Evolutionary conservation across 352 stramenopile genomes (phyloP).

Genomic region (Pythium rhizo-oryzae): DNA sequence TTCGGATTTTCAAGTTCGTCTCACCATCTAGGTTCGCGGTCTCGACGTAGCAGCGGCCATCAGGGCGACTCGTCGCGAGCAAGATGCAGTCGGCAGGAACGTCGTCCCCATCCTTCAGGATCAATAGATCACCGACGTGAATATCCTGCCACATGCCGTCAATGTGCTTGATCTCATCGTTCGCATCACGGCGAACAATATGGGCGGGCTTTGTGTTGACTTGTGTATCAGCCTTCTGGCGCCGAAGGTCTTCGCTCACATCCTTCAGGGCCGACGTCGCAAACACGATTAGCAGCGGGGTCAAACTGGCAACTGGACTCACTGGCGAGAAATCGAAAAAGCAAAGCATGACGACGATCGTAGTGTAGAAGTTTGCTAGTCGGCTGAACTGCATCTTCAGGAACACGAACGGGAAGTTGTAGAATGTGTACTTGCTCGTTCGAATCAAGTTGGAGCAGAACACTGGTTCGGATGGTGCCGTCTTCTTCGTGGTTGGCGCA

Average conservation of each 20-base stretch:
- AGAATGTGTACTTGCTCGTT: constrained; percentile 92
- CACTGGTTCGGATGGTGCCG: constrained; percentile 12
- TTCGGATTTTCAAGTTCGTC: constrained; percentile 90
- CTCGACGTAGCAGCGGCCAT: constrained; percentile 86
- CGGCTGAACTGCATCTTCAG: constrained; percentile 92
- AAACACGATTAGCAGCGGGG: constrained; percentile 87
- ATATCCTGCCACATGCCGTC: constrained; percentile 86
- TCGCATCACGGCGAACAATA: constrained; percentile 67
- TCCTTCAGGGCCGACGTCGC: constrained; percentile 89
- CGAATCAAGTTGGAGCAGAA: constrained; percentile 82
- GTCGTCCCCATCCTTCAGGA: constrained; percentile 83
- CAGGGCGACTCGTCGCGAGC: constrained; percentile 68
- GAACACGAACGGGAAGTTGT: constrained; percentile 91
- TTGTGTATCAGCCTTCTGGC: constrained; percentile 74
- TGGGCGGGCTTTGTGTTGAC: constrained; percentile 82
- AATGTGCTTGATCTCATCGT: constrained; percentile 61
- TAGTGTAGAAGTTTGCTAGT: constrained; percentile 89
- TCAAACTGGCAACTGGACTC: constrained; percentile 80
- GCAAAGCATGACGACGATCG: constrained; percentile 87
- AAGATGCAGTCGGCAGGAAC: constrained; percentile 84
- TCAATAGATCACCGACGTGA: constrained; percentile 78
- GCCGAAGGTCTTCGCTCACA: constrained; percentile 78
- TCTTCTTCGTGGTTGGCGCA: constrained; percentile 29
- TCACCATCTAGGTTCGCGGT: constrained; percentile 88
- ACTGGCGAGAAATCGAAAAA: constrained; percentile 90